These are phyloP conservation scores for Cercospora berteroae DNA, from an alignment of 2,329 filamentous ascomycete species.

Conservation along the genomic window DNA sequence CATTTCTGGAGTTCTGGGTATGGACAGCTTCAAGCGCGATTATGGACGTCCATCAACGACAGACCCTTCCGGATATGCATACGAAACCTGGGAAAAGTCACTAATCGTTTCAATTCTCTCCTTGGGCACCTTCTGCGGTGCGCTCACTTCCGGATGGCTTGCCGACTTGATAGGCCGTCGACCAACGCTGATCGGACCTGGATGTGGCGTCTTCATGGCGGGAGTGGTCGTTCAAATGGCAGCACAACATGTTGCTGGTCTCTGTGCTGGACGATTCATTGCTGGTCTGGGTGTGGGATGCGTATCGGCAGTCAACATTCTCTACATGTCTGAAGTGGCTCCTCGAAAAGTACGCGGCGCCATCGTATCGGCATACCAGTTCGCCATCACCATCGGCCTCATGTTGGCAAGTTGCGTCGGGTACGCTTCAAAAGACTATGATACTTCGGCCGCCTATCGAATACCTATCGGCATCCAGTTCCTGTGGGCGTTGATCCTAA, in stretches of 20 bases:
- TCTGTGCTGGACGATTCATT: constrained; percentile 70
- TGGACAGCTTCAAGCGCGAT: constrained; percentile 47
- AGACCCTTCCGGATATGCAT: constrained; percentile 28
- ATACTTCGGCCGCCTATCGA: constrained; percentile 68
- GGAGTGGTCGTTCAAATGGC: constrained; percentile 60
- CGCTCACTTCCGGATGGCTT: constrained; percentile 57
- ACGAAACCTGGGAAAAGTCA: constrained; percentile 47
- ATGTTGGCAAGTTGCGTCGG: constrained; percentile 72
- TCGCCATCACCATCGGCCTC: constrained; percentile 77
- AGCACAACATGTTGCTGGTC: constrained; percentile 59
- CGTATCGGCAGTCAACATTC: constrained; percentile 61
- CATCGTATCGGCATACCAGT: constrained; percentile 77
- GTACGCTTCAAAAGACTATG: constrained; percentile 65
- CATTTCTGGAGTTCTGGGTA: constrained; percentile 53
- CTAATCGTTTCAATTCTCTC: constrained; percentile 73
- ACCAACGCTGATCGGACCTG: constrained; percentile 57
- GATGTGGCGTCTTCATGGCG: constrained; percentile 60
- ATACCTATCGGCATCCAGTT: constrained; percentile 81
- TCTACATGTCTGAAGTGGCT: constrained; percentile 45
- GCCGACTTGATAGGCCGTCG: constrained; percentile 67
- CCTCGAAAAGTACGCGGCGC: constrained; percentile 72
- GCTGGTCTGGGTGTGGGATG: constrained; percentile 72
- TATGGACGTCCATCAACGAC: constrained; percentile 32
- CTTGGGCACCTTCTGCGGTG: constrained; percentile 73
- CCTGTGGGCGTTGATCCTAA: constrained; percentile 75